Conservation (phyloP, 1,284 basidiomycete genomes). For the Leccinum pachyderme region DNA sequence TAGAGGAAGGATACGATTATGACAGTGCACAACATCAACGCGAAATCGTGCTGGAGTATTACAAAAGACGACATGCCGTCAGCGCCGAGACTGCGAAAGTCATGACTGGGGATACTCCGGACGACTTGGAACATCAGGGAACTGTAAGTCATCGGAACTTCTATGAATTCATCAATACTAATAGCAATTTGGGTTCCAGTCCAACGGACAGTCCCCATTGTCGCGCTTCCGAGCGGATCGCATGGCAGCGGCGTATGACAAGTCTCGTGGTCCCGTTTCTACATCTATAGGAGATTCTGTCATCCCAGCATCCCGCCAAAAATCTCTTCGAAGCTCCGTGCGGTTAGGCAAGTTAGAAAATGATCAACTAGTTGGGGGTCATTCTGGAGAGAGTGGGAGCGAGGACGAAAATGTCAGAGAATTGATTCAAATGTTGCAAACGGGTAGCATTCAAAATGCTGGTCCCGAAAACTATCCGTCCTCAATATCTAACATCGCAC, state of each 20-base stretch:
- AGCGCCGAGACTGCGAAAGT: constrained; percentile 50
- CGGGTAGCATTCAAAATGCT: constrained; percentile 57
- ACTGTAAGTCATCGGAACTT: constrained; percentile 38
- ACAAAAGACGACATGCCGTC: constrained; percentile 56
- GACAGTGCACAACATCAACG: constrained; percentile 66
- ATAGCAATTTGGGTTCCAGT: constrained; percentile 13
- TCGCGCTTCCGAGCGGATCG: constrained; percentile 64
- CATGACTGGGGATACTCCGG: constrained; percentile 47
- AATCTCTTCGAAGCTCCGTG: constrained; percentile 54
- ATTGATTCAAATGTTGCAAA: constrained; percentile 54
- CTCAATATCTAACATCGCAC: neutral
- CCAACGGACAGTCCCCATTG: constrained; percentile 42
- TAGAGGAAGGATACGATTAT: constrained; percentile 53
- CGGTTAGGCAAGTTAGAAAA: constrained; percentile 61
- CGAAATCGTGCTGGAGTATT: constrained; percentile 71
- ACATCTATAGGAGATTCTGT: constrained; percentile 47
- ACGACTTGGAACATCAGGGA: constrained; percentile 42
- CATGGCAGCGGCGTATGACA: constrained; percentile 46
- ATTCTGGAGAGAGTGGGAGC: constrained; percentile 53
- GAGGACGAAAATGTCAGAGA: constrained; percentile 54
- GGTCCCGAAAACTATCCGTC: constrained; percentile 40
- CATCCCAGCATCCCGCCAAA: constrained; percentile 51
- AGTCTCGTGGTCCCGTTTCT: constrained; percentile 33
- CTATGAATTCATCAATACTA: neutral
- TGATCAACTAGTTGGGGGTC: constrained; percentile 52